Evolutionary conservation across 2,329 filamentous ascomycete genomes (phyloP).

Genomic region (Colletotrichum euphorbiae): DNA sequence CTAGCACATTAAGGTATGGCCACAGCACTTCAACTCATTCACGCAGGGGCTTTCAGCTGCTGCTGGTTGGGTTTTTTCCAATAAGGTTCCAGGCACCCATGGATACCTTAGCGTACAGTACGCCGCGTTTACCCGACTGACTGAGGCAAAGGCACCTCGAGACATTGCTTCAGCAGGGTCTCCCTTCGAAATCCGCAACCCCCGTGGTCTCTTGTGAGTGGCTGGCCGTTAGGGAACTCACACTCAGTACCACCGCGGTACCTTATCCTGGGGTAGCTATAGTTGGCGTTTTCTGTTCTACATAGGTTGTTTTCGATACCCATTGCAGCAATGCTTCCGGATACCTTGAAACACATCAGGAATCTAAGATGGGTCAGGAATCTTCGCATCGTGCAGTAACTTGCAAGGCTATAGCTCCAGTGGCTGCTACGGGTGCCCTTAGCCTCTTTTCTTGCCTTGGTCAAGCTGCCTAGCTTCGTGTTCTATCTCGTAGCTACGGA

Average conservation of each 20-base stretch:
- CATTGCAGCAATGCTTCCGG: too few species aligned
- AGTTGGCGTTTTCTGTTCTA: too few species aligned
- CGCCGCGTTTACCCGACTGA: conserved; percentile 29
- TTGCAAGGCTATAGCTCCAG: too few species aligned
- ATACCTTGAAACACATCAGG: too few species aligned
- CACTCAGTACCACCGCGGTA: not conserved
- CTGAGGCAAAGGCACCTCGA: not conserved
- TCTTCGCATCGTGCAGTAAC: too few species aligned
- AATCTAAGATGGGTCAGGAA: too few species aligned
- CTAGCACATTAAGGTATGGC: not conserved
- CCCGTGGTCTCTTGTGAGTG: conserved; percentile 7
- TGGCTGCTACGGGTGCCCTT: too few species aligned
- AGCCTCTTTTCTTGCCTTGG: too few species aligned
- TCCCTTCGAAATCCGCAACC: not conserved
- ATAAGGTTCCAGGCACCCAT: not conserved
- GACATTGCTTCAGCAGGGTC: not conserved
- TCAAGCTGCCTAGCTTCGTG: too few species aligned
- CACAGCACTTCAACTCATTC: not conserved
- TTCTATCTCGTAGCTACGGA: too few species aligned
- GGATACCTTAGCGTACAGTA: not conserved
- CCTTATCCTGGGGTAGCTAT: not conserved
- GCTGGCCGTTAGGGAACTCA: not conserved
- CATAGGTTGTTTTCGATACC: too few species aligned
- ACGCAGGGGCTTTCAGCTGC: not conserved
- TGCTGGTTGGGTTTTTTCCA: not conserved